phyloP scores from a whole-genome alignment of 163 green algal species.

The Chloromonas sp. region DNA sequence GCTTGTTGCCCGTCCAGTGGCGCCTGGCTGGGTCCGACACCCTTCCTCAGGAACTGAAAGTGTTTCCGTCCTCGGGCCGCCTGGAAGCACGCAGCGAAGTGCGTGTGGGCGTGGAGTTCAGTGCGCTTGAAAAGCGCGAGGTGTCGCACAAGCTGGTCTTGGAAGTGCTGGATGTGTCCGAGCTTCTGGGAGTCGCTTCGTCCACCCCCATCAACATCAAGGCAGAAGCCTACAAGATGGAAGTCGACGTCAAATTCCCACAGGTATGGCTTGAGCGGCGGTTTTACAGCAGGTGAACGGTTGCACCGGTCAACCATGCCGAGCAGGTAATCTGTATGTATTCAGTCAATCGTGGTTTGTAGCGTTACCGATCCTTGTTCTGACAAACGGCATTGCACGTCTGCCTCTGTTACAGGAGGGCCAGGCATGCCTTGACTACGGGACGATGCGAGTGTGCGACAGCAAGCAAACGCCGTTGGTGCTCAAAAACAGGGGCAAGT shows the following conservation, averaged over 20 bases:
- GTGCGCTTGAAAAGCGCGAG: slow-evolving; percentile 45
- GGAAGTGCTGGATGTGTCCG: slow-evolving; percentile 37
- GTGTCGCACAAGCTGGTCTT: slow-evolving; percentile 24
- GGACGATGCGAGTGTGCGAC: slow-evolving; percentile 49
- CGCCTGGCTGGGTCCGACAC: slow-evolving; percentile 42
- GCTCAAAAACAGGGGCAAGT: slow-evolving; percentile 71
- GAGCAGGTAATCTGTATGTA: no score
- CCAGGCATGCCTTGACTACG: slow-evolving; percentile 54
- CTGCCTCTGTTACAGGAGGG: slow-evolving; percentile 15
- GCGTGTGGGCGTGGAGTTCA: slow-evolving; percentile 47
- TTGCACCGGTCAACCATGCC: no score
- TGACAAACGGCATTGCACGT: no score
- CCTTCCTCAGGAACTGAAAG: slow-evolving; percentile 51
- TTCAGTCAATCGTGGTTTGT: no score
- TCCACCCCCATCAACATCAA: slow-evolving; percentile 53
- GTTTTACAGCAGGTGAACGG: no score
- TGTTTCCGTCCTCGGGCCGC: slow-evolving; percentile 39
- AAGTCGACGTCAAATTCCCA: slow-evolving; percentile 58
- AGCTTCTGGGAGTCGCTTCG: slow-evolving; percentile 41
- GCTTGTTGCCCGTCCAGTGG: slow-evolving; percentile 70
- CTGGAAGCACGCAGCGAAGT: slow-evolving; percentile 42
- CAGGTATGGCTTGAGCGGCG: slow-evolving; percentile 15
- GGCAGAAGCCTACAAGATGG: slow-evolving; percentile 71
- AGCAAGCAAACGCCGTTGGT: slow-evolving; percentile 33
- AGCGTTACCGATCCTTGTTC: no score